These are phyloP conservation scores for Aspergillus ochraceoroseus DNA, from an alignment of 2,329 filamentous ascomycete species.

Conservation along the genomic window DNA sequence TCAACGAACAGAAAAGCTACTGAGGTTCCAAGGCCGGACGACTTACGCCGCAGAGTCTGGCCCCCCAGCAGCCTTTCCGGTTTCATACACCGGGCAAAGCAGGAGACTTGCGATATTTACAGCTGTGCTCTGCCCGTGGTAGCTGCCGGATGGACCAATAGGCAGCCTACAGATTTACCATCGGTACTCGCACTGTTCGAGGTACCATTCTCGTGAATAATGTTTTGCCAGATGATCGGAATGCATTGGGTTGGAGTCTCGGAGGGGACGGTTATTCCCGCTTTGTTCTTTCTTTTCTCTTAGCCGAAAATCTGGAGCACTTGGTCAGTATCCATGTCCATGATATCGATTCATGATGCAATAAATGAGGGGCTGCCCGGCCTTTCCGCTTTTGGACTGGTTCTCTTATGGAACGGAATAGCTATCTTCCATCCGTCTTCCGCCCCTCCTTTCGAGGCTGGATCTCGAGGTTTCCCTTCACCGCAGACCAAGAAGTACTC, in stretches of 20 bases:
- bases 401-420: constrained; percentile 11
- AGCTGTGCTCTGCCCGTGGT: constrained; percentile 22
- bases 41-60: constrained; percentile 30
- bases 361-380: constrained; percentile 19
- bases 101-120: constrained; percentile 38
- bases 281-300: constrained; percentile 7
- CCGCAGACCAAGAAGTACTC: too few species aligned
- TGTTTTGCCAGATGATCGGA: constrained; percentile 26
- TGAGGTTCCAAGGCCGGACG: too few species aligned
- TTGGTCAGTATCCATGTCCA: too few species aligned
- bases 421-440: constrained; percentile 16
- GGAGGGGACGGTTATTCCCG: constrained; percentile 5
- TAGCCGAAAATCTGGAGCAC: too few species aligned
- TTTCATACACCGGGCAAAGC: constrained; percentile 44
- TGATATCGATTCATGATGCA: too few species aligned
- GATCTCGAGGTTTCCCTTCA: not conserved
- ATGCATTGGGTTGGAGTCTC: constrained; percentile 17
- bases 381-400: constrained; percentile 19
- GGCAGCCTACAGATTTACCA: constrained; percentile 14
- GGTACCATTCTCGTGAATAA: constrained; percentile 29
- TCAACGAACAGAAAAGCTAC: constrained; percentile 30
- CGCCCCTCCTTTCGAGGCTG: constrained; percentile 1
- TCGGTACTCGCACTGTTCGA: constrained; percentile 25
- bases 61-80: constrained; percentile 35
- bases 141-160: constrained; percentile 32